A percentile compares a stretch with the other conserved stretches of the same genome.
phyloP scores from a whole-genome alignment of 164 flowering plant species.

The Magnolia kwangsiensis region DNA sequence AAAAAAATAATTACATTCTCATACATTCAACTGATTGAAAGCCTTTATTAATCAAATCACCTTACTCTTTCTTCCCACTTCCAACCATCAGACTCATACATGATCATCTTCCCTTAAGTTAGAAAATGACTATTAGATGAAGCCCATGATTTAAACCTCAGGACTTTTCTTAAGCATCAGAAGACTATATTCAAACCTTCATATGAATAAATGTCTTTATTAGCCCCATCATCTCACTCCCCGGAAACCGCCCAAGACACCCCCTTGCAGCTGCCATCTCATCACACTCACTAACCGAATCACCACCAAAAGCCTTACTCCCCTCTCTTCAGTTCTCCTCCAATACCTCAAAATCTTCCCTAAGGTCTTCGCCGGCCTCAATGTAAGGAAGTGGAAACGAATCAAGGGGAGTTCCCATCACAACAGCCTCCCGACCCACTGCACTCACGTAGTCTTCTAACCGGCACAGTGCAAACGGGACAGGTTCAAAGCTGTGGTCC shows the following conservation, averaged over 20 bases:
- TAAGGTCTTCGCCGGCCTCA: conserved; percentile 35
- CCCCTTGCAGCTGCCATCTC: conserved; percentile 92
- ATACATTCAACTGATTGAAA: too few relatives aligned
- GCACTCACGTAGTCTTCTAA: too few relatives aligned
- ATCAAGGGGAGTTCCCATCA: conserved; percentile 55
- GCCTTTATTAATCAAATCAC: too few relatives aligned
- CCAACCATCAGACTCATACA: too few relatives aligned
- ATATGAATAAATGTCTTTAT: conserved; percentile 56
- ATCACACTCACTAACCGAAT: conserved; percentile 57
- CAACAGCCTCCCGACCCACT: not conserved
- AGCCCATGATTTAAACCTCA: too few relatives aligned
- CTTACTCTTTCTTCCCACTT: too few relatives aligned
- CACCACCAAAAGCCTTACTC: conserved; percentile 49
- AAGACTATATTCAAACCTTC: conserved; percentile 6
- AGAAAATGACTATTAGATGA: too few relatives aligned
- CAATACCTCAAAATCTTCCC: conserved; percentile 13
- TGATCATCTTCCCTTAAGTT: too few relatives aligned
- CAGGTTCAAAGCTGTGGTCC: conserved; percentile 96
- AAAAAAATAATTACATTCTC: too few relatives aligned
- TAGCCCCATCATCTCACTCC: conserved; percentile 92
- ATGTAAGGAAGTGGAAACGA: conserved; percentile 81
- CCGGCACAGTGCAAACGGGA: conserved; percentile 44
- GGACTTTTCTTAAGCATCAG: not conserved
- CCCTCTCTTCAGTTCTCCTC: conserved; percentile 12
- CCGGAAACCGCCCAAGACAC: conserved; percentile 89